Conservation (phyloP, 352 stramenopile species). For the Phytopythium montanum region DNA sequence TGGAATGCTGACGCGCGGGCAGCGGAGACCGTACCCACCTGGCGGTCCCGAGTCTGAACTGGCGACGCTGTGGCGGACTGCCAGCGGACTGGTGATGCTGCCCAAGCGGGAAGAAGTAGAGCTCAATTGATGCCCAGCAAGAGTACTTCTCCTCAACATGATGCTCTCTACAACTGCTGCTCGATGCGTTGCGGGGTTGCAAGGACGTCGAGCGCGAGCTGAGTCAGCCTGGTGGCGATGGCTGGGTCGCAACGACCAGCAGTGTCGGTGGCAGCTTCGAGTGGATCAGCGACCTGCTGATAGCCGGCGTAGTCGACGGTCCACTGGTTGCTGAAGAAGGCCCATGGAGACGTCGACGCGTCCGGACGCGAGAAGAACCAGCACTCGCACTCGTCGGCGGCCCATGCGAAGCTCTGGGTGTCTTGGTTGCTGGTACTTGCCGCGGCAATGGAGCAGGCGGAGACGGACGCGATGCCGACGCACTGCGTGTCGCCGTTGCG, state of each 20-base stretch:
- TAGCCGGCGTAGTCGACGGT: background rate
- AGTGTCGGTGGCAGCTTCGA: background rate
- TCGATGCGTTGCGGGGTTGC: background rate
- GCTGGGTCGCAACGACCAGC: background rate
- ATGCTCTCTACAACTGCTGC: too few relatives aligned
- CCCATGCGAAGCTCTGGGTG: background rate
- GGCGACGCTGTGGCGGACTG: too few relatives aligned
- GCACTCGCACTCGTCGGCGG: background rate
- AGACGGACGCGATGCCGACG: background rate
- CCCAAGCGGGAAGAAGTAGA: too few relatives aligned
- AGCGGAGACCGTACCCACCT: background rate
- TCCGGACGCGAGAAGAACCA: background rate
- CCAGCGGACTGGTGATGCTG: too few relatives aligned
- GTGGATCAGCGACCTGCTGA: background rate
- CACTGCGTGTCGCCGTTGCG: background rate
- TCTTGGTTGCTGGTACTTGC: background rate
- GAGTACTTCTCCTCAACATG: too few relatives aligned
- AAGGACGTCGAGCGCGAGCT: background rate
- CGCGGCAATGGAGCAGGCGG: background rate
- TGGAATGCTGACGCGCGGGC: too few relatives aligned
- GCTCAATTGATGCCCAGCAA: background rate
- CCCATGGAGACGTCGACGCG: background rate
- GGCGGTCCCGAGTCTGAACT: too few relatives aligned
- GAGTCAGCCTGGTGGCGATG: background rate
- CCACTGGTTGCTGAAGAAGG: background rate